Percentiles rank a stretch among this genome's conserved stretches.
phyloP scores from a whole-genome alignment of 805 yeast species.

The Metschnikowia drakensbergensis region DNA sequence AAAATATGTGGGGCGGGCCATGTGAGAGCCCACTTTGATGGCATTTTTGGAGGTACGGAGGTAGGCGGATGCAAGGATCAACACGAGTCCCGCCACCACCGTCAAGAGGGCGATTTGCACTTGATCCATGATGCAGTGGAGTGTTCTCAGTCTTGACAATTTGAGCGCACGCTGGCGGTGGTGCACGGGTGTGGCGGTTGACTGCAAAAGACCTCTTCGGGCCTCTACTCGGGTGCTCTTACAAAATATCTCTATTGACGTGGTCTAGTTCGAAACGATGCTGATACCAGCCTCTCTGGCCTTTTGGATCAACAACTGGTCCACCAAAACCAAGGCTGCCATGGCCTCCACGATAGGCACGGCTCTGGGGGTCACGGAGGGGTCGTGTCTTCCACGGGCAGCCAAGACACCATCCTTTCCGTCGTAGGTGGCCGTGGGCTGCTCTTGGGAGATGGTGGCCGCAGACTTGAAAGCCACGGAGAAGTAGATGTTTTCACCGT shows the following conservation, averaged over 20 bases:
- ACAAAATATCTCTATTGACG: neutral
- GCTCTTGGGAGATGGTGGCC: constrained; percentile 94
- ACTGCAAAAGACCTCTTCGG: neutral
- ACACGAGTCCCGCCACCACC: constrained; percentile 15
- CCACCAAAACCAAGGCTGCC: constrained; percentile 94
- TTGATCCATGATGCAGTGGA: constrained; percentile 12
- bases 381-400: constrained; percentile 98
- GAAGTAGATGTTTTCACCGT: constrained; percentile 93
- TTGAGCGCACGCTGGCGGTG: neutral
- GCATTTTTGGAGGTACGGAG: constrained; percentile 1
- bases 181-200: neutral
- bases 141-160: neutral
- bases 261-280: constrained; percentile 8
- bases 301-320: constrained; percentile 79
- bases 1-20: constrained; percentile 51
- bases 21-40: constrained; percentile 6
- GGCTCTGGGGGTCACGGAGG: constrained; percentile 97
- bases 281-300: constrained; percentile 52
- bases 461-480: constrained; percentile 97
- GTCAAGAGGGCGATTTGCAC: constrained; percentile 15
- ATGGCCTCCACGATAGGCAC: constrained; percentile 97
- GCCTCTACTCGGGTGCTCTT: no score
- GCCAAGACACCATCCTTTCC: constrained; percentile 86
- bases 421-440: constrained; percentile 80
- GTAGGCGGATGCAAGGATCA: constrained; percentile 10